Evolutionary conservation across 1,139 yeast genomes (phyloP).

Genomic region (Blastobotrys serpentis): DNA sequence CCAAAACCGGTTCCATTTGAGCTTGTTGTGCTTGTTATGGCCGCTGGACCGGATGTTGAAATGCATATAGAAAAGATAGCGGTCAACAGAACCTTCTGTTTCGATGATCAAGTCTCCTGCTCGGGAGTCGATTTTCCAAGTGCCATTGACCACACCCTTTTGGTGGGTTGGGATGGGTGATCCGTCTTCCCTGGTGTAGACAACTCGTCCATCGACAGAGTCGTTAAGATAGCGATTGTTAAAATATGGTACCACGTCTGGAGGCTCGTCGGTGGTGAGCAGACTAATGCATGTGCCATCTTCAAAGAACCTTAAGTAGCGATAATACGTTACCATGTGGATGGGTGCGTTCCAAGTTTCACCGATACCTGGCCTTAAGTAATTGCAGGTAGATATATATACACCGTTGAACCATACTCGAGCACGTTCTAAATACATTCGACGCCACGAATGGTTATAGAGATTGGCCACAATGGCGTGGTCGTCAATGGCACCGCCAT

Average conservation of each 20-base stretch:
- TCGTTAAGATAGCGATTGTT: slow-evolving; percentile 19
- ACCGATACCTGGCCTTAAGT: slow-evolving; percentile 76
- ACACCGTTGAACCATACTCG: slow-evolving; percentile 77
- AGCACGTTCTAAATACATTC: slow-evolving; percentile 53
- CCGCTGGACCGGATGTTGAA: slow-evolving; percentile 59
- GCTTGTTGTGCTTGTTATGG: slow-evolving; percentile 57
- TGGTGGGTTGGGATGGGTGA: slow-evolving; percentile 27
- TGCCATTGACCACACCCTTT: slow-evolving; percentile 44
- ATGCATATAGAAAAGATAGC: slow-evolving; percentile 62
- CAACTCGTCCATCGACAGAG: slow-evolving; percentile 27
- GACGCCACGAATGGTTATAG: slow-evolving; percentile 38
- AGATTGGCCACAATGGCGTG: slow-evolving; percentile 19
- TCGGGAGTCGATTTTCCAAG: slow-evolving; percentile 51
- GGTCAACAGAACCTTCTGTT: slow-evolving; percentile 59
- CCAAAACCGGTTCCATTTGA: slow-evolving; percentile 64
- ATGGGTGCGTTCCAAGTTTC: slow-evolving; percentile 75
- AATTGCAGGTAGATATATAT: slow-evolving; percentile 81
- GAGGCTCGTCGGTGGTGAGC: slow-evolving; percentile 31
- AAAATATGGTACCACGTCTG: slow-evolving; percentile 45
- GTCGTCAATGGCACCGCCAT: slow-evolving; percentile 17
- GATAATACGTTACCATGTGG: slow-evolving; percentile 79
- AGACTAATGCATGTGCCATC: slow-evolving; percentile 60
- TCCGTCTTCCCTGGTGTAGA: slow-evolving; percentile 28
- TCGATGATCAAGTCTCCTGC: slow-evolving; percentile 57
- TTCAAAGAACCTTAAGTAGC: slow-evolving; percentile 77